Evolutionary conservation across 2,329 filamentous ascomycete genomes (phyloP), one percentile per base, ranked within the genome.

Genomic region (Rasamsonia emersonii): DNA sequence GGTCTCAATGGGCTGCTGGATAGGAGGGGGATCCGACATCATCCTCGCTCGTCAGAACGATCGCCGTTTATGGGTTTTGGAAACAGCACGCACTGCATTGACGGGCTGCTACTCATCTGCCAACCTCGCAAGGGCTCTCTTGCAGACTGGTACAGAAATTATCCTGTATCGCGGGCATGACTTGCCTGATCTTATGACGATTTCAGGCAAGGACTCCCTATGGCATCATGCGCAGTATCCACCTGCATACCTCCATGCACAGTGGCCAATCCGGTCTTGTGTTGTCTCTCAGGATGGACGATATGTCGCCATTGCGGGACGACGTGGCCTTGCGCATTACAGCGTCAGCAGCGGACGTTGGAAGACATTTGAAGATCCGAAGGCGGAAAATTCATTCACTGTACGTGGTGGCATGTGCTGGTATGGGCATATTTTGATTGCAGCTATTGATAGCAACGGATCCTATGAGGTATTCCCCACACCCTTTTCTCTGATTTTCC

Each of bases 341-440:
- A 96, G 91, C 50, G 77, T 95, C 39, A 82, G 82, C 44, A 96
- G 89, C 52, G 85, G 89, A 17, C 75, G 91, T 37, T 98, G 91
- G 91, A 95, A 93, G 55, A 93, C 82, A 0, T 98, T 98, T 54
- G 73, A 81, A 29, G 86, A 88, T 47, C 73, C 79, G 16, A 75
- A 73, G 18, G 73, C 80, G 50, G 91, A 96, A 58, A 86, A 88
- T 47, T 85, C 88, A 41, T 98, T 98, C 53, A 77, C 86, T 15
- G 85, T 98, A 9, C 73, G 88, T 41, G 91, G 91, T 29, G 91
- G 91, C 5, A 94, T 98, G 88, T 96, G 89, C 55, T 98, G 91
- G 91, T 88, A 93, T 53, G 86, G 93, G 44, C 89, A 98, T 59
- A 83, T 96, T 18, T 69, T 98, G 11, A 84, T 96, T 35, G 88